Conservation (phyloP, 129 eudicot species). For the Helianthus annuus region HanXRQr2.0-SUNRISE NC_035435.2:148721824-148722323, state of each 20-base stretch:
- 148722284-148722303: slow-evolving; percentile 73
- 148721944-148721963: too few species aligned
- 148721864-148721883: too few species aligned
- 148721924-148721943: too few species aligned
- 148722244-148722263: slow-evolving; percentile 84
- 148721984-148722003: too few species aligned
- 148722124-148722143: neutral
- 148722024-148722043: too few species aligned
- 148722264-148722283: slow-evolving; percentile 86
- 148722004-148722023: too few species aligned
- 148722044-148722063: neutral
- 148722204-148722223: slow-evolving; percentile 7
- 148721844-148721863: too few species aligned
- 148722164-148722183: neutral
- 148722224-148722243: slow-evolving; percentile 52
- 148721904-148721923: too few species aligned
- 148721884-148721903: too few species aligned
- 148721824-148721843: too few species aligned
- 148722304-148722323: slow-evolving; percentile 40
- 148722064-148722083: slow-evolving; percentile 2
- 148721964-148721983: too few species aligned
- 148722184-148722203: neutral
- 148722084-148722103: neutral
- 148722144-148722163: neutral
- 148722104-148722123: neutral